Evolutionary conservation across 495 filamentous ascomycete species (phyloP), one percentile per base, ranked within the genome.

Genomic region (Penicillium soppii): DNA sequence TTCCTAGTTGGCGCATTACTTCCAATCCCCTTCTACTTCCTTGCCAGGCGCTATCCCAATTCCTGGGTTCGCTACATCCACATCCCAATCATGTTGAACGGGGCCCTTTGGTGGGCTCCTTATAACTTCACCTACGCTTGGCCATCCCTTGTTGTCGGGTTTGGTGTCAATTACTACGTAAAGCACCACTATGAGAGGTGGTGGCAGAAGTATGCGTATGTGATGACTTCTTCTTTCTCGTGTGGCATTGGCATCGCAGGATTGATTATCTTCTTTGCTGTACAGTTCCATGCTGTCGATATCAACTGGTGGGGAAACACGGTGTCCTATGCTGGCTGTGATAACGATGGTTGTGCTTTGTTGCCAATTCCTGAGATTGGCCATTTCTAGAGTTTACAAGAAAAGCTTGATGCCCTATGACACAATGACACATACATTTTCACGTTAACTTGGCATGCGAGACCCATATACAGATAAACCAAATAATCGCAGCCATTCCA

Each of bases 201-300:
- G 82, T 84, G 81, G 82, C 58, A 79, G 62, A 81, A 80, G 50
- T 85, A 84, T 59, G 86, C 84, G 64, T 87, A 86, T 59, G 69
- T 85, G 4, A 68, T 91, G 35, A 82, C 78, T 43, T 72, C 73
- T 1, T 75, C 73, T 0, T 58, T 82, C 25, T 44, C 76, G 77
- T 36, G 88, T 88, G 3, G 88, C 85, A 12, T 70, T 92, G 26
- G 88, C 78, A 58, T 81, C 16, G 66, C 66, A 19, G 81, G 77
- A 7, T 61, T 79, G 49, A 57, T 77, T 23, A 75, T 81, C 44
- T 79, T 79, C 60, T 79, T 82, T 53, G 73, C 67, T 4, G 77
- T 79, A 46, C 75, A 70, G 1, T 56, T 80, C 3, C 65, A 72
- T 19, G 60, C 71, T n/a, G 70, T 81, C 39, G 15, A 22, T 48